These are phyloP conservation scores for Yamadazyma insecticola DNA, from an alignment of 805 yeast genomes.

Conservation along the genomic window DNA sequence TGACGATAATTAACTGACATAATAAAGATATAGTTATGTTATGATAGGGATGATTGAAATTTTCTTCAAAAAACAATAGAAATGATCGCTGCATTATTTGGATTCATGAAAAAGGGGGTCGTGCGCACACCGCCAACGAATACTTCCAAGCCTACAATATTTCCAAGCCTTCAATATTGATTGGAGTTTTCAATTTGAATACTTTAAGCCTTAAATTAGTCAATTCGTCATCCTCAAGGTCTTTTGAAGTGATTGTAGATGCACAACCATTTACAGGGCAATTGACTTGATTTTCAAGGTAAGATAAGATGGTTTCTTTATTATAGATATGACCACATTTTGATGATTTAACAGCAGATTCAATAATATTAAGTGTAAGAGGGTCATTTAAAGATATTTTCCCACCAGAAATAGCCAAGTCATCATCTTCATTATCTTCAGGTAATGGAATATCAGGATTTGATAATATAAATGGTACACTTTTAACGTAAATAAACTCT, in stretches of 20 bases:
- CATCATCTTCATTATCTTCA: constrained; percentile 46
- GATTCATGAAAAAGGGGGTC: too few relatives aligned
- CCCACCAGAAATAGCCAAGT: constrained; percentile 66
- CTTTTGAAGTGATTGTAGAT: constrained; percentile 25
- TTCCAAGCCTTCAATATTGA: neutral
- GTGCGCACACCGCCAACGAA: too few relatives aligned
- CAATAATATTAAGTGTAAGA: constrained; percentile 48
- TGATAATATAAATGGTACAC: constrained; percentile 44
- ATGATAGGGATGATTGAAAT: too few relatives aligned
- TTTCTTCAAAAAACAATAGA: too few relatives aligned
- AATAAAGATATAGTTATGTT: neutral
- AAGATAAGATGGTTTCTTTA: constrained; percentile 34
- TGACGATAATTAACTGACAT: constrained; percentile 18
- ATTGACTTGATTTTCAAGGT: constrained; percentile 16
- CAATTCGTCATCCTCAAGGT: constrained; percentile 43
- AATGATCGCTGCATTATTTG: too few relatives aligned
- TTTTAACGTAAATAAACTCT: too few relatives aligned
- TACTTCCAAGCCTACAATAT: neutral
- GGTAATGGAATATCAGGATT: constrained; percentile 66
- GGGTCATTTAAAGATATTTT: constrained; percentile 66
- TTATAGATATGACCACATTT: constrained; percentile 65
- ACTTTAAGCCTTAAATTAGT: constrained; percentile 50
- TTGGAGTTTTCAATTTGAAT: constrained; percentile 1
- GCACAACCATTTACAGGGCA: constrained; percentile 65
- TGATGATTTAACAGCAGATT: constrained; percentile 50